Conservation (phyloP, 805 yeast species). For the Yamadazyma paraphyllophila region DNA sequence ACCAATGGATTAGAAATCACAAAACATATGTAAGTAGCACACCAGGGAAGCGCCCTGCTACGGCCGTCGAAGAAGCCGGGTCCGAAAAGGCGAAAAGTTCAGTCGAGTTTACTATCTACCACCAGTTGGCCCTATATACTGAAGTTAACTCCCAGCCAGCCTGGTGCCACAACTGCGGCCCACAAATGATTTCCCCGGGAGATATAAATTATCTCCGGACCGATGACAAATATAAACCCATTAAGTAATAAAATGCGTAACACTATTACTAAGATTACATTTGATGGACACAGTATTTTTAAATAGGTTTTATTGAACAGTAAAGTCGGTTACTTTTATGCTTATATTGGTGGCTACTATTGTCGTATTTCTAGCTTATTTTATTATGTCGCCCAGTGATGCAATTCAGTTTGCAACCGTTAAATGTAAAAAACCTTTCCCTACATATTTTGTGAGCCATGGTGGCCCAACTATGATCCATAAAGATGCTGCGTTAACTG, state of each 20-base stretch:
- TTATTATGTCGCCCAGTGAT: neutral
- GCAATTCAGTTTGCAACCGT: conserved; percentile 5
- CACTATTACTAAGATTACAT: neutral
- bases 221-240: neutral
- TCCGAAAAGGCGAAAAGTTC: no score
- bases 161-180: neutral
- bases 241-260: neutral
- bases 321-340: neutral
- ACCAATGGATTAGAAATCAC: no score
- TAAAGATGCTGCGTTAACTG: conserved; percentile 43
- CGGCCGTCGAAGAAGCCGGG: no score
- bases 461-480: conserved; percentile 83
- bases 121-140: no score
- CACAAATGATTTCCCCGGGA: neutral
- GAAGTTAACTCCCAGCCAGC: no score
- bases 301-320: neutral
- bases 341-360: neutral
- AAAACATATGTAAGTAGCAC: no score
- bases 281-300: neutral
- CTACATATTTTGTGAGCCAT: conserved; percentile 72
- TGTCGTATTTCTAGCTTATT: neutral
- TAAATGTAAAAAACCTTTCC: conserved; percentile 33
- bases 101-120: no score
- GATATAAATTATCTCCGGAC: neutral
- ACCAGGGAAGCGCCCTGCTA: no score